Percentiles rank a stretch among this genome's conserved stretches.
Evolutionary conservation across 441 rosid species (phyloP).

Genomic region (Monsonia emarginata): DNA sequence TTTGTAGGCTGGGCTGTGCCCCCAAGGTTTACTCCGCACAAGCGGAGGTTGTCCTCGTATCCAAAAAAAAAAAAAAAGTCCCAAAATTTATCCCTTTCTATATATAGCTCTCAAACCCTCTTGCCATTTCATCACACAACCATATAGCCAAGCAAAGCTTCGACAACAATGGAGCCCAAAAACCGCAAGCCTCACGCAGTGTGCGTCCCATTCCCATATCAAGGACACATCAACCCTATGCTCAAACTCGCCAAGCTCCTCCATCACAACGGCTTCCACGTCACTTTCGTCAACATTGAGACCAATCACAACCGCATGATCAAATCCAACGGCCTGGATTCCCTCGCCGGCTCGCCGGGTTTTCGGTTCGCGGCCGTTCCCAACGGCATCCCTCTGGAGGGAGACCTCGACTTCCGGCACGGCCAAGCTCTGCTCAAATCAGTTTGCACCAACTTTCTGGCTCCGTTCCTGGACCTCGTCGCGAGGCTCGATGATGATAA

Average conservation of each 20-base stretch:
- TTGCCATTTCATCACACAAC: too few species aligned
- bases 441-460: background rate
- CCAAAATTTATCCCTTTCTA: too few species aligned
- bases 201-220: slow-evolving; percentile 21
- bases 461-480: background rate
- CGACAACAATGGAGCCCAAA: too few species aligned
- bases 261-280: slow-evolving; percentile 21
- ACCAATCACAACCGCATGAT: slow-evolving; percentile 14
- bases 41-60: too few species aligned
- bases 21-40: too few species aligned
- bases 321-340: background rate
- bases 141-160: too few species aligned
- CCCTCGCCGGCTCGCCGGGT: background rate
- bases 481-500: background rate
- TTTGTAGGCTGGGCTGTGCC: too few species aligned
- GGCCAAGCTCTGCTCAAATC: background rate
- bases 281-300: slow-evolving; percentile 25
- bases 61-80: too few species aligned
- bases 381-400: background rate
- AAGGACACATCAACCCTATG: slow-evolving; percentile 25
- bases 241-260: slow-evolving; percentile 18
- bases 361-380: background rate
- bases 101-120: too few species aligned
- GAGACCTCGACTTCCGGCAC: background rate
- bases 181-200: slow-evolving; percentile 22